These are phyloP conservation scores for Populus hybrid DNA, from an alignment of 441 rosid species.

Conservation along the genomic window DNA sequence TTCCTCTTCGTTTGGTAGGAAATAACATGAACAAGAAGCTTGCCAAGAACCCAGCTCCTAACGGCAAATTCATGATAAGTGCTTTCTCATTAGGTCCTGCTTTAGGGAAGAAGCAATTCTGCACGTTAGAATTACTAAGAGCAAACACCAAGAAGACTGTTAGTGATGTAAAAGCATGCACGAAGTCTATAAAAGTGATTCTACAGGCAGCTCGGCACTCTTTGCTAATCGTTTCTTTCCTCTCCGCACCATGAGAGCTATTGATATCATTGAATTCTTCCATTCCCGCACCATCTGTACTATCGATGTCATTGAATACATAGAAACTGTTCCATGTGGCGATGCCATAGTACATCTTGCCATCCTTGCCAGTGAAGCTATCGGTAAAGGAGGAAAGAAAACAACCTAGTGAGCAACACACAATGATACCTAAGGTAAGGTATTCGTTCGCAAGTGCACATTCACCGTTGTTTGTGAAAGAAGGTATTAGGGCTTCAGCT, in stretches of 20 bases:
- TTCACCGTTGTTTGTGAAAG: slow-evolving; percentile 16
- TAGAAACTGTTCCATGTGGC: slow-evolving; percentile 34
- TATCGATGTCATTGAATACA: slow-evolving; percentile 27
- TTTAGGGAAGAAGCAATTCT: slow-evolving; percentile 33
- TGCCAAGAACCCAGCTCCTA: slow-evolving; percentile 33
- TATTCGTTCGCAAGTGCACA: slow-evolving; percentile 6
- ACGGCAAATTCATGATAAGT: slow-evolving; percentile 30
- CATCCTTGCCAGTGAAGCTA: slow-evolving; percentile 29
- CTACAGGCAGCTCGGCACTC: not conserved
- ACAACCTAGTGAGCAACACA: slow-evolving; percentile 26
- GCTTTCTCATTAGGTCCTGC: slow-evolving; percentile 18
- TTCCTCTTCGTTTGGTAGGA: slow-evolving; percentile 47
- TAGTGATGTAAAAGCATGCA: slow-evolving; percentile 41
- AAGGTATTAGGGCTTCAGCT: slow-evolving; percentile 10
- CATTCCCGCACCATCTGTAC: slow-evolving; percentile 1
- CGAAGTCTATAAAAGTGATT: slow-evolving; percentile 28
- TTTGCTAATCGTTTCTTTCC: not conserved
- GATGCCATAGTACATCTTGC: slow-evolving; percentile 37
- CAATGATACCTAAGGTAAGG: slow-evolving; percentile 25
- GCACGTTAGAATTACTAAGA: slow-evolving; percentile 32
- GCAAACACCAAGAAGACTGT: slow-evolving; percentile 51
- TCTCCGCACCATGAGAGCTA: not conserved
- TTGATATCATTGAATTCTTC: slow-evolving; percentile 24
- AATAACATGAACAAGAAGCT: slow-evolving; percentile 41
- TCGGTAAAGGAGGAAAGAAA: slow-evolving; percentile 56